Evolutionary conservation across 768 basidiomycete genomes (phyloP), one percentile per base, ranked within the genome.

Genomic region (Exidia glandulosa): DNA sequence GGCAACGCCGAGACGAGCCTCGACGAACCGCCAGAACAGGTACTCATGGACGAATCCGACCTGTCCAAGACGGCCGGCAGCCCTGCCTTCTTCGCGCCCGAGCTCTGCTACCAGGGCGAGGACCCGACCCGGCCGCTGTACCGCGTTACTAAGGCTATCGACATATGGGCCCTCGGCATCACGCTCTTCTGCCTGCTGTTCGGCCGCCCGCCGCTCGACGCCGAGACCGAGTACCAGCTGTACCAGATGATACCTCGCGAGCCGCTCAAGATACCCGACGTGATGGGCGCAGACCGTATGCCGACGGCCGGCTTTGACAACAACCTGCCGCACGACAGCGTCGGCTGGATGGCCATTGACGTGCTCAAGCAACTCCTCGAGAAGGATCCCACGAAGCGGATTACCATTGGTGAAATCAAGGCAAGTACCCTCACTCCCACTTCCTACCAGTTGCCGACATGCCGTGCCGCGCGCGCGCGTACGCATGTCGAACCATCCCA

Each of bases 111-210:
- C 66, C 88, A 91, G 34, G 73, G 73, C 33, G 68, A 68, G 13
- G 66, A 66, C 58, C 65, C 37, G 60, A 67, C 56, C 57, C 62
- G 55, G 57, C 68, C 65, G 57, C 73, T 75, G 27, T 83, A 79
- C 4, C 79, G 81, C 2, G 87, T 96, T 57, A 92, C 92, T 41
- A 92, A 94, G 70, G 86, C 92, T 3, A 95, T 98, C 69, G 96
- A 99, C 68, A 83, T 99, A 33, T 99, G 96, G 96, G 95, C 96
- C 0, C 80, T 99, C 2, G 96, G 96, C 27, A 88, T 97, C 32
- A 99, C 96, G 2, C 77, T 97, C 3, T 98, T 92, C 73, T 95
- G 94, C 69, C 81, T 98, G 52, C 79, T 98, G 2, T 97, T 95
- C 64, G 96, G 93, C 10, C 76, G 75, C 59, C 95, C 95, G 1